These are phyloP conservation scores for Helenozyma rhizophorensis DNA, from an alignment of 805 yeast species.

Conservation along the genomic window DNA sequence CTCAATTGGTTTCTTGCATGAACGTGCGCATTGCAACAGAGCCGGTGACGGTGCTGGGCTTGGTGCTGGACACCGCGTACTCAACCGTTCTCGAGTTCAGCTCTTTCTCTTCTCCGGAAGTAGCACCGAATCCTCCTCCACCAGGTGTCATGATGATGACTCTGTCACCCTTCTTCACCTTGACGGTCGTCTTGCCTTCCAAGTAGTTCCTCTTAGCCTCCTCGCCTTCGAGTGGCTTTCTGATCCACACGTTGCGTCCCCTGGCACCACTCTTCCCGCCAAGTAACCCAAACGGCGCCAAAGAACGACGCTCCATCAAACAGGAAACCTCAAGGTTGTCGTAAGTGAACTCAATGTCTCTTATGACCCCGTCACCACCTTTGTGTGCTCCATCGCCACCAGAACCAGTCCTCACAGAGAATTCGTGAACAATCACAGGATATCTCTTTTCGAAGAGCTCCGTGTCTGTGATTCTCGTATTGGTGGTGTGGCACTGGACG, in stretches of 20 bases:
- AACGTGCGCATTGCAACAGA: slow-evolving; percentile 30
- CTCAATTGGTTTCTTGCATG: slow-evolving; percentile 34
- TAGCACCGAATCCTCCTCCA: slow-evolving; percentile 40
- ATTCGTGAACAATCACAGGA: slow-evolving; percentile 17
- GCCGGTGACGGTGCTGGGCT: slow-evolving; percentile 27
- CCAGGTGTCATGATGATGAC: slow-evolving; percentile 39
- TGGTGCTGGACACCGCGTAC: slow-evolving; percentile 12
- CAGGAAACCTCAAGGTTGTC: slow-evolving; percentile 23
- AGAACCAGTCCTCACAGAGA: slow-evolving; percentile 11
- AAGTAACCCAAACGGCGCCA: slow-evolving; percentile 79
- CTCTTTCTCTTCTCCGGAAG: slow-evolving; percentile 1
- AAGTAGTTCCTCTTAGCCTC: slow-evolving; percentile 15
- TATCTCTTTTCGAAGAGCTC: slow-evolving; percentile 18
- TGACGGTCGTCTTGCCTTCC: slow-evolving; percentile 18
- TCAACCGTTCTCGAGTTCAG: slow-evolving; percentile 1
- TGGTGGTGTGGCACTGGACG: slow-evolving; percentile 17
- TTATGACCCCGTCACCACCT: slow-evolving; percentile 16
- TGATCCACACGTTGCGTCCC: slow-evolving; percentile 48
- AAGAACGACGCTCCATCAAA: slow-evolving; percentile 82
- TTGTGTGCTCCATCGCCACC: slow-evolving; percentile 14
- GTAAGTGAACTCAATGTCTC: slow-evolving; percentile 19
- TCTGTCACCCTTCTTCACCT: slow-evolving; percentile 36
- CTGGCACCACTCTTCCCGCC: slow-evolving; percentile 78
- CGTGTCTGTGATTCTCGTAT: slow-evolving; percentile 17
- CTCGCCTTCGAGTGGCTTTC: slow-evolving; percentile 16